Evolutionary conservation across 1,284 basidiomycete genomes (phyloP), one percentile per base, ranked within the genome.

Genomic region (Sanguinoderma infundibulare): DNA sequence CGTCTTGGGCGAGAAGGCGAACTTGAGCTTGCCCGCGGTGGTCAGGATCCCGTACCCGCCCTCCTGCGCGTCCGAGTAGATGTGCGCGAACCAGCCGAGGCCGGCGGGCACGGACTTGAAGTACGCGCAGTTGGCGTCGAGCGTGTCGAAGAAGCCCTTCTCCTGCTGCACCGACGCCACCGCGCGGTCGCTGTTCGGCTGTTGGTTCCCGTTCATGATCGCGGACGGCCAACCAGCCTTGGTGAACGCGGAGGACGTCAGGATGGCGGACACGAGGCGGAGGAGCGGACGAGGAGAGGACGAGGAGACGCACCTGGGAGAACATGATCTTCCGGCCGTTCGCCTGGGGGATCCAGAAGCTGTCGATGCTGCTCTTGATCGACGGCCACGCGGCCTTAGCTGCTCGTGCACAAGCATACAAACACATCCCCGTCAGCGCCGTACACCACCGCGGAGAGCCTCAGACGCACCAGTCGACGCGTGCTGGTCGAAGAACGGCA

Each of bases 11-110:
- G 66, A 63, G 70, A 89, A 89, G 14, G 77, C 70, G 67, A 89
- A 87, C 73, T 90, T 89, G 64, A 78, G 66, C 20, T 71, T 67
- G 26, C 84, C 82, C 42, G 76, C 70, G 1, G 50, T 63, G 50
- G 80, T 74, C 68, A 87, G 87, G 54, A 90, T 83, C 4, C 87
- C 89, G 67, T 90, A 90, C 20, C 89, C 88, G 30, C 84, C 84
- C 67, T 89, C 87, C 72, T 85, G 80, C 60, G 73, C 65, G 68
- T 91, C 89, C 2, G 84, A 84, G 69, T 90, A 92, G 54, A 91
- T 87, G 70, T 92, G 90, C 47, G 87, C 87, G 70, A 93, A 93
- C 91, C 91, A 92, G 9, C 90, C 91, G 26, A 92, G 76, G 26
- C 89, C 88, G 7, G 81, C 80, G 9, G 79, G 74, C 28, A 83